Conservation (phyloP, 352 stramenopile genomes). For the Globisporangium spiculum region DNA sequence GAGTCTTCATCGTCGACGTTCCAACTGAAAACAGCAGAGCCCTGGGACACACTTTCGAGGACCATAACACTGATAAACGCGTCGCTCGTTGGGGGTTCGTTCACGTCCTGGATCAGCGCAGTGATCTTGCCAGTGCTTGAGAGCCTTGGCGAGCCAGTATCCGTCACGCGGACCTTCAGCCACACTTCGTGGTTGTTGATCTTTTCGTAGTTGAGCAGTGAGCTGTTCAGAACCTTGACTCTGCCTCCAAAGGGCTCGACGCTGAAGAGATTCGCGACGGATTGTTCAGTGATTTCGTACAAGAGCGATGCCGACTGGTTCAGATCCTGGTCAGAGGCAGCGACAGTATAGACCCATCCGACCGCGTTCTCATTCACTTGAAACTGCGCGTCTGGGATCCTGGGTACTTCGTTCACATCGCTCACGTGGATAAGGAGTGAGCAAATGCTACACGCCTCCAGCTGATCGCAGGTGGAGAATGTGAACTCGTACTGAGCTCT, state of each 20-base stretch:
- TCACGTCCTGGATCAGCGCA: conserved; percentile 16
- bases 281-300: conserved; percentile 49
- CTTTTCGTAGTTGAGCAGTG: conserved; percentile 37
- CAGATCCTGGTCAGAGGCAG: conserved; percentile 36
- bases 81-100: conserved; percentile 22
- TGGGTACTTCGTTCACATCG: conserved; percentile 11
- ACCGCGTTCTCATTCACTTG: conserved; percentile 34
- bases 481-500: conserved; percentile 2
- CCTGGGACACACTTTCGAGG: conserved; percentile 18
- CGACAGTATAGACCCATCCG: conserved; percentile 30
- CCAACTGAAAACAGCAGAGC: conserved; percentile 24
- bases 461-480: conserved; percentile 9
- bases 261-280: conserved; percentile 27
- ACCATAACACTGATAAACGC: background rate
- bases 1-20: conserved; percentile 22
- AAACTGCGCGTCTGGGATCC: conserved; percentile 13
- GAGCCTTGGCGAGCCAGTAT: conserved; percentile 34
- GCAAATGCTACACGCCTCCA: conserved; percentile 4
- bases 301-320: conserved; percentile 27
- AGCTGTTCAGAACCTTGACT: conserved; percentile 2
- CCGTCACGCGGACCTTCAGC: conserved; percentile 51
- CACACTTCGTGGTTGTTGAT: conserved; percentile 35
- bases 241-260: conserved; percentile 5
- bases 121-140: conserved; percentile 24
- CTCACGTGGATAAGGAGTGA: conserved; percentile 2